Base-by-base conservation (phyloP, 495 filamentous ascomycete genomes). In the Xanthoparmelia taractica region DNA sequence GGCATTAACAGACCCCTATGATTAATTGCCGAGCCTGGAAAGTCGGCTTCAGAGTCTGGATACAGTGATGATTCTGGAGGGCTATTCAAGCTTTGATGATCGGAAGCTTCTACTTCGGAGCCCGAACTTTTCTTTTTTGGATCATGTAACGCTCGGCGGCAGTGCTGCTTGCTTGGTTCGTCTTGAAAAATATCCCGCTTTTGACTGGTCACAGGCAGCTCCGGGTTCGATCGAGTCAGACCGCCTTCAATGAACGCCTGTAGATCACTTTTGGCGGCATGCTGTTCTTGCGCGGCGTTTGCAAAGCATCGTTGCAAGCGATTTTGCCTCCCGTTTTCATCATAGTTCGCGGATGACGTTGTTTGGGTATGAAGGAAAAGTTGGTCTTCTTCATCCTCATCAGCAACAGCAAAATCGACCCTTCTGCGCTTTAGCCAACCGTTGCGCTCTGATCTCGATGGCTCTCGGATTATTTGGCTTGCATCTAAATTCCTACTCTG, bases 391-490 rank as follows among this genome's bases (percentile, higher is more conserved):
- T n/a, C 48, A 54, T 33, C 47, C 13, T 58, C 31, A 10, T 58
- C 31, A 20, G 20, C 52, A 4, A 36, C 27, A 18, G 20, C 8
- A 31, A 58, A 57, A 25, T 20, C n/a, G 54, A 27, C 38, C 56
- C 27, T 47, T 31, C 15, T 56, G 27, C 61, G 61, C 13, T 63
- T 63, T 31, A 63, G 27, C 61, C 52, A 63, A 29, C 50, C 52
- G 13, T 48, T 63, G 25, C 52, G 38, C 48, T 57, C 61, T 17
- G 61, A 63, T 38, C 7, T 45, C 18, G 61, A 58, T 17, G 54
- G 61, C 25, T 27, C 29, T 31, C 40, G 37, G 27, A 63, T 47
- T 31, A 54, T 40, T 33, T 31, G 54, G 41, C 52, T 57, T 1
- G 33, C 37, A n/a, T 23, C 4, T 17, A 33, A 8, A 33, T 33